Evolutionary conservation across 805 yeast genomes (phyloP).

Genomic region (Nakazawaea holstii): DNA sequence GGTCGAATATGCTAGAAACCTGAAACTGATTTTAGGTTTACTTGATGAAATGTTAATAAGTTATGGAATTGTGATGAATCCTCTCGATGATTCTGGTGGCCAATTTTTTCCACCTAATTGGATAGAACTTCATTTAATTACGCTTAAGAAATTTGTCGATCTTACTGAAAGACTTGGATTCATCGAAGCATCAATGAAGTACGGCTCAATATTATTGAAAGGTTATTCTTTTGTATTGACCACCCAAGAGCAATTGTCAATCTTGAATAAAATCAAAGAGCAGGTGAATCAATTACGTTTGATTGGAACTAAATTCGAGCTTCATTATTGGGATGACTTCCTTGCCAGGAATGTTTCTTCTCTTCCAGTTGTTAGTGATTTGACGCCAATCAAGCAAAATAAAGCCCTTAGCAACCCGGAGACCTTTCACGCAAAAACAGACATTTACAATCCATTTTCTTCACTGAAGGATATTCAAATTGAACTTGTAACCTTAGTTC

Average conservation of each 20-base stretch:
- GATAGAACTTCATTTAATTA: slow-evolving; percentile 53
- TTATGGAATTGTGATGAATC: slow-evolving; percentile 39
- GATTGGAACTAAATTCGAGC: slow-evolving; percentile 18
- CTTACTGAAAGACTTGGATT: slow-evolving; percentile 39
- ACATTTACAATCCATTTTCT: slow-evolving; percentile 46
- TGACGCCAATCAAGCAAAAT: slow-evolving; percentile 13
- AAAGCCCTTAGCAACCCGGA: not conserved
- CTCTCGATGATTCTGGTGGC: not conserved
- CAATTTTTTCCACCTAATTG: slow-evolving; percentile 37
- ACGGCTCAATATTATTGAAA: slow-evolving; percentile 50
- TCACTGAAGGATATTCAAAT: slow-evolving; percentile 13
- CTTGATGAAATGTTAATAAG: slow-evolving; percentile 43
- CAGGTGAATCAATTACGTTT: slow-evolving; percentile 20
- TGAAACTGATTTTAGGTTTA: slow-evolving; percentile 19
- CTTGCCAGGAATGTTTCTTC: slow-evolving; percentile 48
- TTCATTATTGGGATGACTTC: slow-evolving; percentile 70
- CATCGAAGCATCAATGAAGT: slow-evolving; percentile 33
- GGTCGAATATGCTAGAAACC: slow-evolving; percentile 3
- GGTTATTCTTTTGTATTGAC: slow-evolving; percentile 50
- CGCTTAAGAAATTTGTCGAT: slow-evolving; percentile 20
- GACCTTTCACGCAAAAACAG: not conserved
- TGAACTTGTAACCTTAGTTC: slow-evolving; percentile 34
- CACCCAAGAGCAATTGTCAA: slow-evolving; percentile 48
- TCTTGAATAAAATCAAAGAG: slow-evolving; percentile 29
- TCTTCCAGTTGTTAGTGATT: slow-evolving; percentile 22